Evolutionary conservation across 139 green algal species (phyloP), one percentile per base, ranked within the genome.

Genomic region (Tetraselmis striata): DNA sequence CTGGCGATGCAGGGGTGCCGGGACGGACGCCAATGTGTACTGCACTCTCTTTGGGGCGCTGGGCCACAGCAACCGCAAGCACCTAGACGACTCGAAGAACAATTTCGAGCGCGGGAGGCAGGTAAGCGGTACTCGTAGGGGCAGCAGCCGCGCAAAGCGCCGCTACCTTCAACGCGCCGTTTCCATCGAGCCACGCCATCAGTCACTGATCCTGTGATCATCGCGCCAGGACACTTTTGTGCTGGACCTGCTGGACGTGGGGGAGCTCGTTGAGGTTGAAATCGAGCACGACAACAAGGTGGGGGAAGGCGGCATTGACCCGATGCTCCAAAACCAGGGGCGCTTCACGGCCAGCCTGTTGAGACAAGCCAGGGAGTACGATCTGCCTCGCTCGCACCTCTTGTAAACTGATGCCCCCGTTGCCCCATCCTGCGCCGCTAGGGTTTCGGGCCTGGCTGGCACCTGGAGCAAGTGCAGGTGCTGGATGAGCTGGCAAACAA

Each of bases 1-100:
- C 45, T 67, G 45, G 45, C 45, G 45, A 67, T 5, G 18, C 30
- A 31, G 83, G 0, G 87, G 89, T 1, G 89, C 89, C 0, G 87
- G 87, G n/a, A 91, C 89, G 27, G 89, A 93, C 30, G 85, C 85
- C 27, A 90, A 90, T 75, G 87, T 93, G 29, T 85, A 84, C 83
- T 84, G 89, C n/a, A 84, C 30, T 0, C 28, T 90, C 1, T 88
- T 81, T 82, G 85, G 85, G n/a, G 77, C 30, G 85, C 75, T 30
- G 83, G 76, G 23, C 23, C 58, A 32, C 75, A 76, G 27, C 75
- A 31, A 81, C 29, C 83, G 79, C 59, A 58, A 82, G 32, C 59
- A 67, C 30, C 81, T 87, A 32, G 78, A 75, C 75, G 31, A 85
- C 81, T 81, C 30, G 30, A 87, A 89, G 75, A 92, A 92, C 85